Evolutionary conservation across 345 rosid species (phyloP), one percentile per base, ranked within the genome.

Genomic region (Lepidium sativum): DNA sequence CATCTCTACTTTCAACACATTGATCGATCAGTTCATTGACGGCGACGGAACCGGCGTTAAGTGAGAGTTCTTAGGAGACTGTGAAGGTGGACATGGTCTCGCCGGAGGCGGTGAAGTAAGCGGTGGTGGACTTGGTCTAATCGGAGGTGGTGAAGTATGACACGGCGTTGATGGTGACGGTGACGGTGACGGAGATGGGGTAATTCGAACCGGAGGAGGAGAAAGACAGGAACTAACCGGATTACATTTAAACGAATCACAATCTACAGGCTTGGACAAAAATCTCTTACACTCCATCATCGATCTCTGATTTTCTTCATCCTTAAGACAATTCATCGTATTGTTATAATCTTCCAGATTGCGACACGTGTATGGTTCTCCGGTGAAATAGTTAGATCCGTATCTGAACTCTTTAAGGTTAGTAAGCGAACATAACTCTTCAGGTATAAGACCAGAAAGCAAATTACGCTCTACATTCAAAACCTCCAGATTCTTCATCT

Each of bases 381-480:
- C 83, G 0, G 73, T 79, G 70, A 92, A 79, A 67, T 76, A 86
- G 52, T 92, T 88, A 41, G 83, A 74, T 2, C 71, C 80, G 42
- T 68, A 81, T 10, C 66, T 83, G 48, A 88, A 88, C n/a, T 82
- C 85, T 66, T 32, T 54, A 78, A 88, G 77, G 43, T 75, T 81
- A 12, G 81, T 82, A 15, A 86, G 82, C 16, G 61, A 60, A 35
- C 98, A 88, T 1, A 82, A 18, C 3, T 60, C 74, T 4, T 80
- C 81, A 2, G 89, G 86, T 34, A 88, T 80, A 6, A 52, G 25
- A 52, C 98, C 95, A 0, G 90, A 77, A 2, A 92, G 65, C 82
- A 74, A 65, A 29, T 92, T 92, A 54, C 82, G 84, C 1, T 75
- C 86, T 31, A 86, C 51, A 68, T 85, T 69, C n/a, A 88, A 75